These are phyloP conservation scores for Leishmania aethiopica DNA, from an alignment of 208 protist species.

Conservation along the genomic window DNA sequence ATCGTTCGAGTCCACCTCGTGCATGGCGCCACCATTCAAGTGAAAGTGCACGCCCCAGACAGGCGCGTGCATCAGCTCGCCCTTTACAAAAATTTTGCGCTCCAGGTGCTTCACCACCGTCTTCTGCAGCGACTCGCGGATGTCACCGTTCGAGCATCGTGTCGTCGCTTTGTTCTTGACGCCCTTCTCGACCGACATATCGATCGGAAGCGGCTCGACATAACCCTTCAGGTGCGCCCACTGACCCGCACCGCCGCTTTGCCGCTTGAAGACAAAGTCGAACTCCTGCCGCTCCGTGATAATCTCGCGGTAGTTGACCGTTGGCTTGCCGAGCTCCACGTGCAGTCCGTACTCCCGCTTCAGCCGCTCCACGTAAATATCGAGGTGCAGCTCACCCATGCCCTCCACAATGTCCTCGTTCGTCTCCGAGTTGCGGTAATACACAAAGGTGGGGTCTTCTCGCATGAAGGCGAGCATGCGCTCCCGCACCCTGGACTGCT, in stretches of 20 bases:
- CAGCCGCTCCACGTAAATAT: conserved; percentile 97
- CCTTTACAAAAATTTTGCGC: conserved; percentile 92
- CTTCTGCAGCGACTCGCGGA: conserved; percentile 93
- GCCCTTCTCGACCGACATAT: conserved; percentile 92
- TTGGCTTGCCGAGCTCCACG: conserved; percentile 93
- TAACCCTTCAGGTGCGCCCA: conserved; percentile 97
- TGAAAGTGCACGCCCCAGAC: conserved; percentile 96
- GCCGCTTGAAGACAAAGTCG: conserved; percentile 99
- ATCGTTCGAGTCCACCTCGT: conserved; percentile 99
- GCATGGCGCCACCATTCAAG: conserved; percentile 96
- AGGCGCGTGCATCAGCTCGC: conserved; percentile 95
- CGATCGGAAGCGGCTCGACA: conserved; percentile 89
- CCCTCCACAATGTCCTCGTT: conserved; percentile 96
- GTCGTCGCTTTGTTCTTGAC: conserved; percentile 85
- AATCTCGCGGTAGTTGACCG: conserved; percentile 96
- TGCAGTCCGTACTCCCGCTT: conserved; percentile 94
- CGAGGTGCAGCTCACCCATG: conserved; percentile 97
- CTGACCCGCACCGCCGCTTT: conserved; percentile 98
- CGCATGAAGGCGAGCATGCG: conserved; percentile 94
- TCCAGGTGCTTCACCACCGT: conserved; percentile 91
- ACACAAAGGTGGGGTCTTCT: conserved; percentile 97
- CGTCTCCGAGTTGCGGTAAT: conserved; percentile 93
- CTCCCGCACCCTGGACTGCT: conserved; percentile 74
- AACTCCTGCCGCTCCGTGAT: conserved; percentile 93
- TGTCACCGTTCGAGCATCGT: conserved; percentile 95